A percentile compares a stretch with the other conserved stretches of the same genome.
Conservation (phyloP, 805 yeast genomes). For the Danielozyma ontarioensis region DNA sequence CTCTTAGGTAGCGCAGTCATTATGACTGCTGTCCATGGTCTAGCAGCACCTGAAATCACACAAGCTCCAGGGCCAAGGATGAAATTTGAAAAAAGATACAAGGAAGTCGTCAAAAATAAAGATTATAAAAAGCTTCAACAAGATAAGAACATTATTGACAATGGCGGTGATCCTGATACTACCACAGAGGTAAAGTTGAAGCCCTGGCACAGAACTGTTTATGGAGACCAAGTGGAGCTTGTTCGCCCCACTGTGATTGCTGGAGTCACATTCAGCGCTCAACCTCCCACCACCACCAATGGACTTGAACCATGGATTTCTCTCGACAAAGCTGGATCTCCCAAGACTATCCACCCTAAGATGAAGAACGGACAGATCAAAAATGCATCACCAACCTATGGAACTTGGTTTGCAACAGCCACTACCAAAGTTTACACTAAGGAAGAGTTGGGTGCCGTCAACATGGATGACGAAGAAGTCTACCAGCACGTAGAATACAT, state of each 20-base stretch:
- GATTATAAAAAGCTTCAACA: slow-evolving; percentile 22
- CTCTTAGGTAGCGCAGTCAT: slow-evolving; percentile 7
- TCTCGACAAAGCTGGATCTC: slow-evolving; percentile 69
- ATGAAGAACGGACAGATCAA: slow-evolving; percentile 66
- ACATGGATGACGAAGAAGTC: slow-evolving; percentile 57
- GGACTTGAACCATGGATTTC: slow-evolving; percentile 80
- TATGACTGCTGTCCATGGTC: slow-evolving; percentile 4
- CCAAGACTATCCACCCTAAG: slow-evolving; percentile 75
- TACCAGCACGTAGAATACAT: slow-evolving; percentile 50
- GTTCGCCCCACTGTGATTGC: slow-evolving; percentile 61
- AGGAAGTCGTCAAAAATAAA: slow-evolving; percentile 25
- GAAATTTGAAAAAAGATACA: slow-evolving; percentile 24
- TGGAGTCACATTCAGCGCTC: slow-evolving; percentile 59
- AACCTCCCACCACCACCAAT: slow-evolving; percentile 66
- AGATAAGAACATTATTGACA: slow-evolving; percentile 9
- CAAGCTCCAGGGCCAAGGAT: too few species aligned
- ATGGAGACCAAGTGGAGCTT: slow-evolving; percentile 45
- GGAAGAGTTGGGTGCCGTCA: slow-evolving; percentile 67
- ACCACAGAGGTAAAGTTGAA: slow-evolving; percentile 25
- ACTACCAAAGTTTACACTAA: slow-evolving; percentile 52
- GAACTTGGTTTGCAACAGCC: slow-evolving; percentile 72
- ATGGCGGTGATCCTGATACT: slow-evolving; percentile 6
- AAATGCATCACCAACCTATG: slow-evolving; percentile 64
- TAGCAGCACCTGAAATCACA: slow-evolving; percentile 11
- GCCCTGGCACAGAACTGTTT: slow-evolving; percentile 75